Conservation (phyloP, 2,329 filamentous ascomycete species). For the Epichloe uncinata region DNA sequence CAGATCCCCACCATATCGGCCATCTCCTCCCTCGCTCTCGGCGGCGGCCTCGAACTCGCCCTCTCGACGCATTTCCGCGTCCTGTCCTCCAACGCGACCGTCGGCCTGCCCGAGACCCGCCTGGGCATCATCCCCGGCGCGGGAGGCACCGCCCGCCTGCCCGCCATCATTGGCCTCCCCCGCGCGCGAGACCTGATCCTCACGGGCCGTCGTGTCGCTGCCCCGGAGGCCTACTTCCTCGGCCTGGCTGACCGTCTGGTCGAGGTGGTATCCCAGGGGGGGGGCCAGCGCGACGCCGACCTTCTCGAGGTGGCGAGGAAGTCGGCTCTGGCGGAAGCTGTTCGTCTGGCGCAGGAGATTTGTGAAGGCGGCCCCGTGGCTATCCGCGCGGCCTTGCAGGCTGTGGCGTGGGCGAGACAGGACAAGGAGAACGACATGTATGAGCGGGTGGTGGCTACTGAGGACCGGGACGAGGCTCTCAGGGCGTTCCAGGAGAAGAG, state of each 20-base stretch:
- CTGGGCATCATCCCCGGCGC: constrained; percentile 92
- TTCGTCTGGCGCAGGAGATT: constrained; percentile 70
- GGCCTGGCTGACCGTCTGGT: constrained; percentile 85
- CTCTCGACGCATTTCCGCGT: constrained; percentile 83
- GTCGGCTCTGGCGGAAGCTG: constrained; percentile 59
- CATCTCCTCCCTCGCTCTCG: constrained; percentile 73
- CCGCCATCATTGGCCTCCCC: constrained; percentile 60
- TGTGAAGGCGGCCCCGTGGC: constrained; percentile 84
- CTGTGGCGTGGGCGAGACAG: constrained; percentile 60
- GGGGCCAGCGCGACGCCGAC: constrained; percentile 27
- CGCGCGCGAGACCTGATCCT: constrained; percentile 84
- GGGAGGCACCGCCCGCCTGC: constrained; percentile 81
- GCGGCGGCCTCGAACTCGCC: constrained; percentile 86
- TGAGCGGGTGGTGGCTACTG: constrained; percentile 65
- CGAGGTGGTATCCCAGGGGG: constrained; percentile 49
- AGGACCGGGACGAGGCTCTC: constrained; percentile 81
- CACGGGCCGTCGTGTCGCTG: constrained; percentile 75
- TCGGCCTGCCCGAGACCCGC: constrained; percentile 82
- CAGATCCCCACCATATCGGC: constrained; percentile 85
- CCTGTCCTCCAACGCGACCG: constrained; percentile 60
- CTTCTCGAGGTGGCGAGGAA: constrained; percentile 47
- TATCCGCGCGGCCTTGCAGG: constrained; percentile 63
- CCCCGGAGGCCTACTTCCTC: constrained; percentile 78
- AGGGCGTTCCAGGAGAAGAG: constrained; percentile 62
- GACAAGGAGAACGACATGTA: constrained; percentile 81